Conservation (phyloP, 2,329 filamentous ascomycete species). For the Aquanectria penicillioides region DNA sequence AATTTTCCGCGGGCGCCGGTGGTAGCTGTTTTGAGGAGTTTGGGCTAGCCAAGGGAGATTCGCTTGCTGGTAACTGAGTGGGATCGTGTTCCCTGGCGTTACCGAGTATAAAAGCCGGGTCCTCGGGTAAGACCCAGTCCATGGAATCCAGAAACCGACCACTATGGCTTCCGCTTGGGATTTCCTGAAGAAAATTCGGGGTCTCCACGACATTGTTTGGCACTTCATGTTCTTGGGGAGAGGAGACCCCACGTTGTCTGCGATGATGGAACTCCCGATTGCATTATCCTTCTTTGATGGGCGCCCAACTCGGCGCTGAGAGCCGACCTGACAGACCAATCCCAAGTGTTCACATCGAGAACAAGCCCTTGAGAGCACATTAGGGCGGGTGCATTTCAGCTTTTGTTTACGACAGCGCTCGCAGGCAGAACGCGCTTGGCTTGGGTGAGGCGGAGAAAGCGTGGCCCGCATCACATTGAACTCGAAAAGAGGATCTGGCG, state of each 20-base stretch:
- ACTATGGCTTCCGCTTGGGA: neutral
- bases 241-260: neutral
- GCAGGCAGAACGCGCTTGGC: slow-evolving; percentile 38
- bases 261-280: neutral
- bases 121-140: neutral
- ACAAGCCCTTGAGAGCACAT: slow-evolving; percentile 22
- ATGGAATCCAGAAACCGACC: neutral
- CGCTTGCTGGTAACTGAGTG: neutral
- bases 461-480: neutral
- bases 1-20: neutral
- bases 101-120: neutral
- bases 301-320: slow-evolving; percentile 36
- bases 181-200: neutral
- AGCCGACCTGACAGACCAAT: slow-evolving; percentile 32
- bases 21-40: neutral
- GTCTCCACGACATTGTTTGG: neutral
- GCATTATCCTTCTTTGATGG: slow-evolving; percentile 20
- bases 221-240: neutral
- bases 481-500: neutral
- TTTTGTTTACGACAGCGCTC: slow-evolving; percentile 41
- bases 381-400: slow-evolving; percentile 35
- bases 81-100: neutral
- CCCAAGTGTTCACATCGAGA: slow-evolving; percentile 33
- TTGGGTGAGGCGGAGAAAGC: slow-evolving; percentile 24
- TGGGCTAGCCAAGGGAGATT: neutral